Conservation (phyloP, 192 early-diverging fungal genomes). For the Jimgerdemannia lactiflua region DNA sequence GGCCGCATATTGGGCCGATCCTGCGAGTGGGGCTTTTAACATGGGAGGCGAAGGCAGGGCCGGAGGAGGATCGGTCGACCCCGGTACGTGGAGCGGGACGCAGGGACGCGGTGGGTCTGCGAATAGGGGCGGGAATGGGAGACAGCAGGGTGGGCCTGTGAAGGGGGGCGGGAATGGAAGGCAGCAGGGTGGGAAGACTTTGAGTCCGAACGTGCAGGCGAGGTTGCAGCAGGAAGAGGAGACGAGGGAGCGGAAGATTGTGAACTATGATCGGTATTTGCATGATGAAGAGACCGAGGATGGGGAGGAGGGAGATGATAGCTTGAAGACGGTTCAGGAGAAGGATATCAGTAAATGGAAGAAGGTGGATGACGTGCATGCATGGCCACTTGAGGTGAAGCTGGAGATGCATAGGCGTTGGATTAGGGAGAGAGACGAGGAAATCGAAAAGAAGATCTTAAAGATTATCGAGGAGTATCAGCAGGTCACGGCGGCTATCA, state of each 20-base stretch:
- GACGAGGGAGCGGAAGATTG: constrained; percentile 2
- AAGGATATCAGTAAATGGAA: constrained; percentile 14
- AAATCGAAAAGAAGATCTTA: constrained; percentile 6
- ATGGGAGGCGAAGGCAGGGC: not conserved
- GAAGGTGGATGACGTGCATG: constrained; percentile 23
- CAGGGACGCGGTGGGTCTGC: not conserved
- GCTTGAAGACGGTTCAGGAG: not conserved
- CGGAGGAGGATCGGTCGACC: not conserved
- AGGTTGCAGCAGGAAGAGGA: not conserved
- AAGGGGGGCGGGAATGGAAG: constrained; percentile 12
- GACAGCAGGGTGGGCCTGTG: not conserved
- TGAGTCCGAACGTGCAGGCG: constrained; percentile 2
- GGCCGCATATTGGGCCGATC: constrained; percentile 2
- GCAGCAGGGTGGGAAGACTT: constrained; percentile 16
- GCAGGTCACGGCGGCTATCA: constrained; percentile 13
- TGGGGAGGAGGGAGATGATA: no score
- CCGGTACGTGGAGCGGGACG: not conserved
- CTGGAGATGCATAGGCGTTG: constrained; percentile 25
- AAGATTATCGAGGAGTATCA: constrained; percentile 16
- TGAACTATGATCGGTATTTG: constrained; percentile 8
- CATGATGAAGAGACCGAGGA: not conserved
- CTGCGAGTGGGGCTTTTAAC: not conserved
- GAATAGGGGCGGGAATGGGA: not conserved
- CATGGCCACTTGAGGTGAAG: constrained; percentile 30
- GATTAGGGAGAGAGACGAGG: constrained; percentile 10